Evolutionary conservation across 176 grass and related monocot species (phyloP), one percentile per base, ranked within the genome.

Genomic region (Ensete ventricosum): DNA sequence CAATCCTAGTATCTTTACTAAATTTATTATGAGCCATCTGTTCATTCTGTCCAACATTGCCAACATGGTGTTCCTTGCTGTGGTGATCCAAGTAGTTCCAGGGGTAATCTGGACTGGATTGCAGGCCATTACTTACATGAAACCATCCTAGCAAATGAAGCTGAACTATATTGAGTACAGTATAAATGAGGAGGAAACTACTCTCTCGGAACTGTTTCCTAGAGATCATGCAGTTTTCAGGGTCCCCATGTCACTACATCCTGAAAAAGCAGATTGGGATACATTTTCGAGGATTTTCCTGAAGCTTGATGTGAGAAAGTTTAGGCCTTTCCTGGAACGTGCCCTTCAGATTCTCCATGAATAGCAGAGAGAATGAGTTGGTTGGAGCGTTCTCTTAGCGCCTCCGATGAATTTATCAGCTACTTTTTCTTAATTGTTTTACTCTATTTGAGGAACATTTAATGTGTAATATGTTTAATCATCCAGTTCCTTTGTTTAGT

Each of bases 191-290:
- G 62, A 78, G 22, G 76, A 68, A 14, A 68, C 22, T 23, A 54
- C 50, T 43, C 22, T 78, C 8, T 67, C 53, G 43, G 63, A 78
- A 25, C 51, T 52, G 23, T 78, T 55, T 14, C 63, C 76, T 0
- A 66, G 63, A 55, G 76, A 78, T 29, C 76, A 78, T 14, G 50
- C 76, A 1, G 59, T 78, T 5, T 78, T 78, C 64, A 78, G 25
- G 1, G 63, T 67, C 22, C 74, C 74, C 24, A 29, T 9, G 50
- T 67, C 76, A 19, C 14, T 59, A 17, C 22, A 78, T 68, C 51
- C 62, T n/a, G 24, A 68, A 43, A 55, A 55, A 19, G 10, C 21
- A 4, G 76, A 51, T 27, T 78, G 63, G 76, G 8, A 19, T 52
- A 50, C 13, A 7, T 67, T 78, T n/a, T 5, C 0, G 13, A 29